These are phyloP conservation scores for Eragrostis tef DNA, from an alignment of 202 grass and related monocot species.

Conservation along the genomic window DNA sequence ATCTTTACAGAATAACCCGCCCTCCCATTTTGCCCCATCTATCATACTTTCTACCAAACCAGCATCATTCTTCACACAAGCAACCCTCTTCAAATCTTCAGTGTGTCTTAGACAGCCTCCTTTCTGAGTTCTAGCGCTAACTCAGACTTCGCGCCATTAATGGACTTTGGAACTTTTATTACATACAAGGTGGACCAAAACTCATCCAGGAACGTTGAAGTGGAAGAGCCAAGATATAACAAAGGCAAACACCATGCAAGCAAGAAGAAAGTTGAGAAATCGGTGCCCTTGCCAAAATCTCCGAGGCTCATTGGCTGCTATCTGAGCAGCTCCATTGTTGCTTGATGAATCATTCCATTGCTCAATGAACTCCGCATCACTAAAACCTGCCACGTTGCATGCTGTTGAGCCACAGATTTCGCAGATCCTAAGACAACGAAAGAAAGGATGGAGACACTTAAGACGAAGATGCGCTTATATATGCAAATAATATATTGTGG, in stretches of 20 bases:
- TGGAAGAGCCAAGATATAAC: constrained; percentile 94
- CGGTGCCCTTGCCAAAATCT: constrained; percentile 89
- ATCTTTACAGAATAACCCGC: constrained; percentile 19
- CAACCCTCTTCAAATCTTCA: background rate
- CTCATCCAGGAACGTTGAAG: constrained; percentile 82
- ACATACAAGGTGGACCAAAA: background rate
- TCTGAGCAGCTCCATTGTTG: constrained; percentile 14
- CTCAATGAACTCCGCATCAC: constrained; percentile 73
- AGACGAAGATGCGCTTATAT: background rate
- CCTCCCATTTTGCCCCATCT: background rate
- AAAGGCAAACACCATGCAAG: constrained; percentile 87
- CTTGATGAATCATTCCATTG: constrained; percentile 69
- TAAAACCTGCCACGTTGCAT: constrained; percentile 76
- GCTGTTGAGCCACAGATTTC: constrained; percentile 88
- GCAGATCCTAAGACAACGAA: constrained; percentile 65
- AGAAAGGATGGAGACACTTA: constrained; percentile 22
- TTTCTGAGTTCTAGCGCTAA: background rate
- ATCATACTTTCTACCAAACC: constrained; percentile 11
- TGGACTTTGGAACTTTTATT: constrained; percentile 42
- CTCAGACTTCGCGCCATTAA: background rate
- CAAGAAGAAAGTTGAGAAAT: constrained; percentile 89
- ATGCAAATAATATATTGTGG: background rate
- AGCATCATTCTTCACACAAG: background rate
- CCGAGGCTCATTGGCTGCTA: constrained; percentile 46
- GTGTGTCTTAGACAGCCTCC: background rate